Conservation (phyloP, 1,284 basidiomycete genomes). For the Sporisorium reilianum region DNA sequence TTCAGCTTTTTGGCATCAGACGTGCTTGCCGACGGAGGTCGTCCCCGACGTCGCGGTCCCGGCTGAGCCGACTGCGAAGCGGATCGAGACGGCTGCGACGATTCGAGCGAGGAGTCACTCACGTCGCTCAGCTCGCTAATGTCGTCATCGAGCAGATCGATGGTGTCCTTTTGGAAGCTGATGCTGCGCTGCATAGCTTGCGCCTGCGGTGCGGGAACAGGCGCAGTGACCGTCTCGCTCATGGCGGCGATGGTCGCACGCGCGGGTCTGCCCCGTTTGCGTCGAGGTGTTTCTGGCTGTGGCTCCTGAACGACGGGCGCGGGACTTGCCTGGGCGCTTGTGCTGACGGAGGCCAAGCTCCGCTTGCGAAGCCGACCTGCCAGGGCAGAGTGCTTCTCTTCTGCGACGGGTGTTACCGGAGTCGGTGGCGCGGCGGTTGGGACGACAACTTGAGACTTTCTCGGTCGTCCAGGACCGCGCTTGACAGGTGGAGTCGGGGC, state of each 20-base stretch:
- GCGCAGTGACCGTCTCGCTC: not conserved
- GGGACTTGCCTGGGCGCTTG: not conserved
- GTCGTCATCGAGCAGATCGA: slow-evolving; percentile 37
- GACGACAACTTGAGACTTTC: not conserved
- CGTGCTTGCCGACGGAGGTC: slow-evolving; percentile 11
- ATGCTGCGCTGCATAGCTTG: not conserved
- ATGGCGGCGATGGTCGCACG: not conserved
- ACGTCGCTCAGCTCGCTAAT: slow-evolving; percentile 36
- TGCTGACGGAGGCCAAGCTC: slow-evolving; percentile 7
- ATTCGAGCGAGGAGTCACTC: slow-evolving; percentile 25
- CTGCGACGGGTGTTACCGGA: not conserved
- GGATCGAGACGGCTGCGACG: slow-evolving; percentile 19
- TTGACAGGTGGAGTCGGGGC: slow-evolving; percentile 14
- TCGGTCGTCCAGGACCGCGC: slow-evolving; percentile 29
- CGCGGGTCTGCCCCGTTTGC: slow-evolving; percentile 28
- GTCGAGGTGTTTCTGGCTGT: slow-evolving; percentile 3
- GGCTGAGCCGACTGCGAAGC: slow-evolving; percentile 6
- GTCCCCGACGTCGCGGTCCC: slow-evolving; percentile 10
- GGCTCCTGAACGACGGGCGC: not conserved
- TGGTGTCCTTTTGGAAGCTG: slow-evolving; percentile 4
- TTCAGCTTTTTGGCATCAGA: slow-evolving; percentile 23
- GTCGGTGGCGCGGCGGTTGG: not conserved
- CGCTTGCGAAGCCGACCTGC: slow-evolving; percentile 20
- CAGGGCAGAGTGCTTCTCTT: not conserved
- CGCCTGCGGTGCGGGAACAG: not conserved